Evolutionary conservation across 1,284 basidiomycete genomes (phyloP), one percentile per base, ranked within the genome.

Genomic region (Pseudozyma sp.): DNA sequence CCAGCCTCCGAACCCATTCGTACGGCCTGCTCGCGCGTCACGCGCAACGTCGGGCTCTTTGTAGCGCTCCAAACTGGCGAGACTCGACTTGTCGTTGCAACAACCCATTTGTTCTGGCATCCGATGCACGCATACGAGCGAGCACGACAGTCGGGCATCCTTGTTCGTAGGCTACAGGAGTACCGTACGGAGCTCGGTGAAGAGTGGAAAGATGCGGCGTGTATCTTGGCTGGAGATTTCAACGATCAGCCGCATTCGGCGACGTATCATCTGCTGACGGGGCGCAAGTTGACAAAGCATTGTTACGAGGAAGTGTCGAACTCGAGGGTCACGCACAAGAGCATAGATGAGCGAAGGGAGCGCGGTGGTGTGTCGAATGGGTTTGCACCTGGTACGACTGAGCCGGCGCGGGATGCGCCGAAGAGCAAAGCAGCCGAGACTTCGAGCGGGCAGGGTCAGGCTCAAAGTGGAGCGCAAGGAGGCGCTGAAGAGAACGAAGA

Each of bases 81-180:
- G 3, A 53, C 86, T 19, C 91, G 92, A 16, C 83, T 93, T 43
- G 86, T 95, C 48, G 86, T 94, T 6, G 93, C 90, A 1, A 96
- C 94, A 0, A 94, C 93, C 0, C 94, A 92, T 87, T 88, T 92
- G 7, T 97, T 98, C 86, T 97, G 95, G 95, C 94, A 97, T 85
- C 94, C 95, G 8, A 90, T 75, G 60, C 84, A 86, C 45, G 81
- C 76, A 1, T 98, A 97, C 84, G 96, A 99, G 86, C 89, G 95
- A 52, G 88, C 90, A 31, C 90, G 95, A 12, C 88, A 89, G 76
- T 85, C 86, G 0, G 85, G 87, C 0, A 79, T 88, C 42, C 85
- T 97, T 1, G 81, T 92, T 31, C 90, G 92, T 36, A 91, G 92
- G 78, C 88, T 91, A 10, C 70, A 86, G 39, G 86, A 85, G 44